These are phyloP conservation scores for Trichosporon sp. DNA, from an alignment of 1,284 basidiomycete genomes.

Conservation along the genomic window DNA sequence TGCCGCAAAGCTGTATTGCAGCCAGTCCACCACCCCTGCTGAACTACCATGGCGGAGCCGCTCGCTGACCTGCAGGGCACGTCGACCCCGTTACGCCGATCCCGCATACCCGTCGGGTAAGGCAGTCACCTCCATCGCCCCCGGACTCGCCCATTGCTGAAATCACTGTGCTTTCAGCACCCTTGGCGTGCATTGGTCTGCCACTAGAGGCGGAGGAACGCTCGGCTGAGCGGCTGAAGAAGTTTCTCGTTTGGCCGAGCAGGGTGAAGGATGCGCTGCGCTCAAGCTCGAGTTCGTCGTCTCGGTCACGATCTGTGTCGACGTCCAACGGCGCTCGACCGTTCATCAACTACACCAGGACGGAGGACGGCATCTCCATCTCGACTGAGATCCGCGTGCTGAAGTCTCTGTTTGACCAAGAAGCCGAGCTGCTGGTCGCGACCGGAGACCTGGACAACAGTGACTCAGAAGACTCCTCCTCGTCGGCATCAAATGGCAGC, in stretches of 20 bases:
- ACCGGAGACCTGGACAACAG: conserved; percentile 11
- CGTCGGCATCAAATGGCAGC: background rate
- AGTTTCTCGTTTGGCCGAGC: conserved; percentile 38
- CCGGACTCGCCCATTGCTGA: conserved; percentile 21
- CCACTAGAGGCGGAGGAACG: conserved; percentile 21
- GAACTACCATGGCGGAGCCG: too few relatives aligned
- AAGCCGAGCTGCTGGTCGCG: conserved; percentile 14
- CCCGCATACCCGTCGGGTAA: background rate
- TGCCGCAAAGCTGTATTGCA: too few relatives aligned
- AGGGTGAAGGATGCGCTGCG: background rate
- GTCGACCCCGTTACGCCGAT: conserved; percentile 19
- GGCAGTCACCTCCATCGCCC: background rate
- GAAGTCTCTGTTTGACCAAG: conserved; percentile 8
- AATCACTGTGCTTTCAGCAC: conserved; percentile 32
- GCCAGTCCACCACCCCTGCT: too few relatives aligned
- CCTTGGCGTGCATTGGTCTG: conserved; percentile 38
- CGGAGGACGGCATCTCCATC: conserved; percentile 36
- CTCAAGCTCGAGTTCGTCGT: background rate
- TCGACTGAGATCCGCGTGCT: conserved; percentile 37
- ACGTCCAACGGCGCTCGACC: conserved; percentile 21
- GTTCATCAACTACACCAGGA: conserved; percentile 41
- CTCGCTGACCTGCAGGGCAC: conserved; percentile 23
- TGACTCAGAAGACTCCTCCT: background rate
- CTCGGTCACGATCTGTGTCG: conserved; percentile 1
- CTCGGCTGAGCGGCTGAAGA: conserved; percentile 24